These are phyloP conservation scores for Peniophora sp. DNA, from an alignment of 1,284 basidiomycete species.

Conservation along the genomic window DNA sequence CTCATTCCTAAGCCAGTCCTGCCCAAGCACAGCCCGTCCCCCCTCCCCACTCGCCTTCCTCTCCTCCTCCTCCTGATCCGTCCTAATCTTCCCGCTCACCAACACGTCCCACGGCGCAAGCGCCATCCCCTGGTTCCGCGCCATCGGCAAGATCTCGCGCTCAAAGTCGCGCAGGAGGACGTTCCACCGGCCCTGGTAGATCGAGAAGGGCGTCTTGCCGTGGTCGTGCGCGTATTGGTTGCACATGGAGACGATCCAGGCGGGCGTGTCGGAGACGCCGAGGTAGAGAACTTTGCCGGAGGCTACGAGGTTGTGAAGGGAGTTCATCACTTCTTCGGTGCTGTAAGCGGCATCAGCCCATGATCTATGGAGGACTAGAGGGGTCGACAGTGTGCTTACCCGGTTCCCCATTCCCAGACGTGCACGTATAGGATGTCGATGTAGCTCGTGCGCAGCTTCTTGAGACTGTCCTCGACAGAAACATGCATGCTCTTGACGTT, in stretches of 20 bases:
- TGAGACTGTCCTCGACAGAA: slow-evolving; percentile 1
- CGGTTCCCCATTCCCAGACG: too few relatives aligned
- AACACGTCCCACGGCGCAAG: neutral
- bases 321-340: neutral
- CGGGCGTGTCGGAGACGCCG: slow-evolving; percentile 33
- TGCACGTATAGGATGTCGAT: neutral
- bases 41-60: neutral
- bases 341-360: slow-evolving; percentile 18
- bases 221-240: slow-evolving; percentile 46
- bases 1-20: slow-evolving; percentile 22
- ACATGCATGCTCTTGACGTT: slow-evolving; percentile 4
- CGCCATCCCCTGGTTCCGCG: slow-evolving; percentile 12
- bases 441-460: neutral
- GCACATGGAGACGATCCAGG: slow-evolving; percentile 45
- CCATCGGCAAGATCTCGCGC: slow-evolving; percentile 57
- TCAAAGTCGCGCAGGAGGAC: slow-evolving; percentile 44
- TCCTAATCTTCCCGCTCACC: neutral
- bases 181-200: slow-evolving; percentile 52
- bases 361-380: too few relatives aligned
- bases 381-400: too few relatives aligned
- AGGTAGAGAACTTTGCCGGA: neutral
- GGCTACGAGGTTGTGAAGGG: neutral
- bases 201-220: slow-evolving; percentile 42
- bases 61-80: neutral
- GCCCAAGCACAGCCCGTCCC: slow-evolving; percentile 12